These are phyloP conservation scores for Coelastrella sp. DNA, from an alignment of 139 green algal species.

Conservation along the genomic window DNA sequence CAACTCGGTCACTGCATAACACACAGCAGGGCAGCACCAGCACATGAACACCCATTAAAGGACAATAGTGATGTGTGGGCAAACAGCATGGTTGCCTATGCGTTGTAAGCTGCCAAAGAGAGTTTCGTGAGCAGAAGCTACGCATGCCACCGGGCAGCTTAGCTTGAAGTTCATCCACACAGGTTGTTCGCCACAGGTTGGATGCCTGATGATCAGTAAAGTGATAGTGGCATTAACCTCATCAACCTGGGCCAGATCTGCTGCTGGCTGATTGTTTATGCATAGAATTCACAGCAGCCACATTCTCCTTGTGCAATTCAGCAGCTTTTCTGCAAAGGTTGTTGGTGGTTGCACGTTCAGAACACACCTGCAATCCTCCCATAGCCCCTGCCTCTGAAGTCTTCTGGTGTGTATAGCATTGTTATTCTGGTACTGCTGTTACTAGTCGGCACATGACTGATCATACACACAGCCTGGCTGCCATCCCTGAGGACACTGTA, in stretches of 20 bases:
- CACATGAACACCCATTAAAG: too few species aligned
- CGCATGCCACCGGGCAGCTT: too few species aligned
- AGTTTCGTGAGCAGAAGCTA: too few species aligned
- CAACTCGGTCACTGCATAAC: conserved; percentile 1
- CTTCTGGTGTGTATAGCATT: conserved; percentile 16
- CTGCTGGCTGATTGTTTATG: too few species aligned
- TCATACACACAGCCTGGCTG: conserved; percentile 1
- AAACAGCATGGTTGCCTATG: background rate
- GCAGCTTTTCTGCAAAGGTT: too few species aligned
- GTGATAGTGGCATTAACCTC: too few species aligned
- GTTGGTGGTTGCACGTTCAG: background rate
- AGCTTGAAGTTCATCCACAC: too few species aligned
- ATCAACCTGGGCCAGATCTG: too few species aligned
- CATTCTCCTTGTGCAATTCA: background rate
- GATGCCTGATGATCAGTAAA: too few species aligned
- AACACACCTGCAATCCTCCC: background rate
- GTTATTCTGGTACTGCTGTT: background rate
- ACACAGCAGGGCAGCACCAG: background rate
- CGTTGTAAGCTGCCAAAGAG: too few species aligned
- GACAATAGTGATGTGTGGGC: background rate
- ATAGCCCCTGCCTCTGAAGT: background rate
- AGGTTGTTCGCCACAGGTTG: too few species aligned
- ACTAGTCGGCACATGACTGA: conserved; percentile 8
- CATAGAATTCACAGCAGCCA: too few species aligned
- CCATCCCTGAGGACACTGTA: conserved; percentile 2